phyloP scores from a whole-genome alignment of 805 yeast genomes.

The Starmerella floricola region DNA sequence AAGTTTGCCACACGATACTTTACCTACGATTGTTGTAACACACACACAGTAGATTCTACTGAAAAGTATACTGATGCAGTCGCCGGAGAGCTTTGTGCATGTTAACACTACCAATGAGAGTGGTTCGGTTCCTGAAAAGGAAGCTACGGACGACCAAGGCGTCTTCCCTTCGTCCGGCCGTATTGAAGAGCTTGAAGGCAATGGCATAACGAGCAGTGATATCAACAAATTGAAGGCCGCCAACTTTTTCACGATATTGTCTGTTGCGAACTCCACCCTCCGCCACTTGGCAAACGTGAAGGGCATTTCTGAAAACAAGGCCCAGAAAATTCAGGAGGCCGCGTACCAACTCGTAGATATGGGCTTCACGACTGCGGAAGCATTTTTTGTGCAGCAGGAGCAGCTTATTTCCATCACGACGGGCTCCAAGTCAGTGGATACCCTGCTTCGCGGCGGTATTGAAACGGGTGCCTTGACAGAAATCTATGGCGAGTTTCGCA shows the following conservation, averaged over 20 bases:
- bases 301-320: conserved; percentile 93
- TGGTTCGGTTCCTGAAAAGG: background rate
- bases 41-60: background rate
- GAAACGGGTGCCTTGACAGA: conserved; percentile 97
- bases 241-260: conserved; percentile 81
- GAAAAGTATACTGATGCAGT: conserved; percentile 4
- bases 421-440: conserved; percentile 88
- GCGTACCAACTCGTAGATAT: conserved; percentile 82
- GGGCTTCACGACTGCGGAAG: conserved; percentile 96
- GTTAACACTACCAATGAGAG: background rate
- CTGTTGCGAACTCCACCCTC: conserved; percentile 87
- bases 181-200: conserved; percentile 39
- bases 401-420: conserved; percentile 89
- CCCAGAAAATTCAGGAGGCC: conserved; percentile 68
- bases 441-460: conserved; percentile 87
- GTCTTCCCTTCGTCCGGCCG: conserved; percentile 9
- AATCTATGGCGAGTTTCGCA: conserved; percentile 91
- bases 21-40: background rate
- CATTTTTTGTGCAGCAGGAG: conserved; percentile 77
- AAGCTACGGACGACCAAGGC: conserved; percentile 7
- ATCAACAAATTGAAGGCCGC: conserved; percentile 67
- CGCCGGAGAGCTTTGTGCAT: conserved; percentile 7
- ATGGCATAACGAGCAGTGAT: conserved; percentile 74
- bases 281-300: conserved; percentile 63
- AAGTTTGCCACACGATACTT: background rate